phyloP scores from a whole-genome alignment of 2,329 filamentous ascomycete genomes.

The Trichoderma cornu-damae region DNA sequence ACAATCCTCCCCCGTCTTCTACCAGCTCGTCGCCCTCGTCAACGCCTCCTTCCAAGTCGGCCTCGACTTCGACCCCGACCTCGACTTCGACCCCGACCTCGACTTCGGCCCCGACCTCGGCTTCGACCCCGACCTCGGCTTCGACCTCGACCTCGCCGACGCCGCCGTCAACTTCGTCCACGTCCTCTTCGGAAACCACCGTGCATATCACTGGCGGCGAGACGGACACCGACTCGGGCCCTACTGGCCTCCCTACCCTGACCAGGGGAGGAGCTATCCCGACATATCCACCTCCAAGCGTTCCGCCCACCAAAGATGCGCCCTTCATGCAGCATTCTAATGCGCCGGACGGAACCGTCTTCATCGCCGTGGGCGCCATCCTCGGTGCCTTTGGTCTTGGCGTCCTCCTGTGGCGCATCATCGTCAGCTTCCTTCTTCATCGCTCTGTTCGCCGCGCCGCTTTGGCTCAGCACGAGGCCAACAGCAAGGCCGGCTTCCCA shows the following conservation, averaged over 20 bases:
- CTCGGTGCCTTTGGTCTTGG: conserved; percentile 76
- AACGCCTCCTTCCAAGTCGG: neutral
- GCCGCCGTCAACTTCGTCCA: too few relatives aligned
- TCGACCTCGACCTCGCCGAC: conserved; percentile 10
- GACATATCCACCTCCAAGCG: conserved; percentile 64
- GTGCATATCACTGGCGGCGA: conserved; percentile 23
- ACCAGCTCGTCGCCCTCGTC: neutral
- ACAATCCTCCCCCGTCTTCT: neutral
- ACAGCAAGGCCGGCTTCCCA: conserved; percentile 63
- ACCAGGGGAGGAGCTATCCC: conserved; percentile 37
- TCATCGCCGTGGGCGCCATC: conserved; percentile 87
- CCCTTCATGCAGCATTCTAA: conserved; percentile 87
- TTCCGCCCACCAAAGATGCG: conserved; percentile 78
- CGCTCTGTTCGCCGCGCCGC: conserved; percentile 84
- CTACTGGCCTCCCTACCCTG: conserved; percentile 40
- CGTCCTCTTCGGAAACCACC: neutral
- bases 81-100: neutral
- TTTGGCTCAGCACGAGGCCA: conserved; percentile 63
- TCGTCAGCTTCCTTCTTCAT: conserved; percentile 87
- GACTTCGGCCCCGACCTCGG: conserved; percentile 4
- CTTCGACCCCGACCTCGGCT: neutral
- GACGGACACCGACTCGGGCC: conserved; percentile 21
- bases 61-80: conserved; percentile 14
- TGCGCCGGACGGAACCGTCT: conserved; percentile 87
- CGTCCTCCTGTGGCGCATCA: conserved; percentile 81